Conservation (phyloP, 345 rosid genomes). For the Nasturtium officinale region DNA sequence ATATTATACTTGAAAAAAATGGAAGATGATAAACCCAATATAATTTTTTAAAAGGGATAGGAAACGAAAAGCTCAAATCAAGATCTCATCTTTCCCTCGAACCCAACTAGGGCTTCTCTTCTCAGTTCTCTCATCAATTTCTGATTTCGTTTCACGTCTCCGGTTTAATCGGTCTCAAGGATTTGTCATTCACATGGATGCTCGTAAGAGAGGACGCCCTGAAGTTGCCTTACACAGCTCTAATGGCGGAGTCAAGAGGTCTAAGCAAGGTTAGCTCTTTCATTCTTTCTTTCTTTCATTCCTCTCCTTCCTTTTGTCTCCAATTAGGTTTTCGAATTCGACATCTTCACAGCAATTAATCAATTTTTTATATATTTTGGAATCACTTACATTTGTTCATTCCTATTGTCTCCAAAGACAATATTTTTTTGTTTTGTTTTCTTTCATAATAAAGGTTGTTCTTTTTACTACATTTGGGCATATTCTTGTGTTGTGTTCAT, state of each 20-base stretch:
- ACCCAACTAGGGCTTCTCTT: neutral
- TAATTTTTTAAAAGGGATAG: neutral
- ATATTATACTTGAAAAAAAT: neutral
- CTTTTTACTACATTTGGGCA: slow-evolving; percentile 3
- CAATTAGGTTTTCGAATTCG: slow-evolving; percentile 7
- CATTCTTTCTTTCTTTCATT: too few species aligned
- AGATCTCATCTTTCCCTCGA: neutral
- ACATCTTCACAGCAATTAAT: neutral
- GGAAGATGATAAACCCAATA: neutral
- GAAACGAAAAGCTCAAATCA: neutral
- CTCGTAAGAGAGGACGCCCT: slow-evolving; percentile 64
- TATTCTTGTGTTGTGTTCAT: neutral
- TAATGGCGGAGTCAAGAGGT: slow-evolving; percentile 73
- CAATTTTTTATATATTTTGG: too few species aligned
- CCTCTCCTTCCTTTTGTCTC: neutral
- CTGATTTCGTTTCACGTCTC: neutral
- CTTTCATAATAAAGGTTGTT: neutral
- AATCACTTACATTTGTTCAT: neutral
- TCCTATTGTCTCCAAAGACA: neutral
- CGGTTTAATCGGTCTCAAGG: slow-evolving; percentile 2
- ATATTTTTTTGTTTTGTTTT: neutral
- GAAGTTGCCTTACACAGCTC: slow-evolving; percentile 46
- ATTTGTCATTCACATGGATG: slow-evolving; percentile 48
- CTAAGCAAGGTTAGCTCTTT: slow-evolving; percentile 53
- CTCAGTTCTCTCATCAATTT: neutral